A percentile compares a stretch with the other conserved stretches of the same genome.
Evolutionary conservation across 257 asterid genomes (phyloP).

Genomic region (Phtheirospermum japonicum): DNA sequence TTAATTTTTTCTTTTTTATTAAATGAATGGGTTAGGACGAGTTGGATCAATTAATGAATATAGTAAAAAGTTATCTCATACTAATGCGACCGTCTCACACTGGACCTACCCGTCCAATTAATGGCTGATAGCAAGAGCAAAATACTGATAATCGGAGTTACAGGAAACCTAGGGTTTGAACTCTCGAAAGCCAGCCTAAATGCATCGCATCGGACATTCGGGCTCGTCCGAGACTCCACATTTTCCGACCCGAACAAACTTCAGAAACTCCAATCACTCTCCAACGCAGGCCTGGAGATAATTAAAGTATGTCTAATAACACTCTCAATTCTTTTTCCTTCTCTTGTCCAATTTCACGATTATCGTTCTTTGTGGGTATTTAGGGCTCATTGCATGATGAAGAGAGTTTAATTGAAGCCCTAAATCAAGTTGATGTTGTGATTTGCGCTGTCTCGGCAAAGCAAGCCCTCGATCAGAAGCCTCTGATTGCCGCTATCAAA

Average conservation of each 20-base stretch:
- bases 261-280: slow-evolving; percentile 49
- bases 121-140: slow-evolving; percentile 52
- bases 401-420: slow-evolving; percentile 45
- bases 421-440: slow-evolving; percentile 74
- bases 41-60: too few relatives aligned
- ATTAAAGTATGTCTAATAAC: slow-evolving; percentile 33
- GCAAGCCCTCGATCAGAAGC: slow-evolving; percentile 72
- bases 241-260: slow-evolving; percentile 59
- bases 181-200: slow-evolving; percentile 67
- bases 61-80: too few relatives aligned
- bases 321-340: too few relatives aligned
- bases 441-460: slow-evolving; percentile 75
- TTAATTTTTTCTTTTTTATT: too few relatives aligned
- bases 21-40: too few relatives aligned
- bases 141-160: slow-evolving; percentile 74
- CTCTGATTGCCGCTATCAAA: slow-evolving; percentile 64
- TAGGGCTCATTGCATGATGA: slow-evolving; percentile 90
- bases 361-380: slow-evolving; percentile 14
- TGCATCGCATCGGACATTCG: slow-evolving; percentile 72
- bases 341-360: too few relatives aligned
- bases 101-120: not conserved
- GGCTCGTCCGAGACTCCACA: slow-evolving; percentile 73
- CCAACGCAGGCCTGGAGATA: slow-evolving; percentile 49
- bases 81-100: not conserved
- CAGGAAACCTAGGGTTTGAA: slow-evolving; percentile 79